Evolutionary conservation across 345 rosid species (phyloP), one percentile per base, ranked within the genome.

Genomic region (Rhodomyrtus tomentosa): DNA sequence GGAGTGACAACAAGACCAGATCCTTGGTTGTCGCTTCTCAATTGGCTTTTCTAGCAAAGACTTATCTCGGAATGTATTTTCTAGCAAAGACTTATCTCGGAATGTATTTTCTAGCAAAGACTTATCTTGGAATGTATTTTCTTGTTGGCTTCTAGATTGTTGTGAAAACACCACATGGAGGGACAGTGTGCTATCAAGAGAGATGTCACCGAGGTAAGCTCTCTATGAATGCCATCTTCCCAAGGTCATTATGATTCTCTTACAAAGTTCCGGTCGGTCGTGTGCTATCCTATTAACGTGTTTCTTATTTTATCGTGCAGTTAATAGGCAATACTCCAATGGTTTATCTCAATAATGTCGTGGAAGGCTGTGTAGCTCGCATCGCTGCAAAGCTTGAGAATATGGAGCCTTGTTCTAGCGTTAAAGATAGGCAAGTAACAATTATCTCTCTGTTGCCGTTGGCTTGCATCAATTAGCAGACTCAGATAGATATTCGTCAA

Each of bases 321-420:
- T 89, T 96, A 85, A 93, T 96, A 86, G 99, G 98, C 50, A 93
- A 92, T 50, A 96, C 98, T 49, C 98, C 98, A 24, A 85, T 94
- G 90, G 98, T 95, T 81, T 96, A 92, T 86, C 92, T 96, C 84
- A 94, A 96, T 88, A 91, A 88, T 27, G 87, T 96, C 7, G 90
- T 89, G 81, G 94, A 95, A 82, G 99, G 95, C 49, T 96, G 95
- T 88, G 95, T 89, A 85, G 98, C 89, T 54, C 92, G 95, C 42
- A 88, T 96, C 53, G 98, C 98, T 88, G 96, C 94, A 40, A 95
- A 95, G 90, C 96, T 96, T 9, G 96, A 96, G 89, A 89, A 81
- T 74, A 94, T 93, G 94, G 96, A 93, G 76, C 99, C 99, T 0
- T 90, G 94, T 74, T 94, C 92, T 0, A 94, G 99, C 51, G 94